Evolutionary conservation across 2,329 filamentous ascomycete species (phyloP).

Genomic region (Claviceps sp.): DNA sequence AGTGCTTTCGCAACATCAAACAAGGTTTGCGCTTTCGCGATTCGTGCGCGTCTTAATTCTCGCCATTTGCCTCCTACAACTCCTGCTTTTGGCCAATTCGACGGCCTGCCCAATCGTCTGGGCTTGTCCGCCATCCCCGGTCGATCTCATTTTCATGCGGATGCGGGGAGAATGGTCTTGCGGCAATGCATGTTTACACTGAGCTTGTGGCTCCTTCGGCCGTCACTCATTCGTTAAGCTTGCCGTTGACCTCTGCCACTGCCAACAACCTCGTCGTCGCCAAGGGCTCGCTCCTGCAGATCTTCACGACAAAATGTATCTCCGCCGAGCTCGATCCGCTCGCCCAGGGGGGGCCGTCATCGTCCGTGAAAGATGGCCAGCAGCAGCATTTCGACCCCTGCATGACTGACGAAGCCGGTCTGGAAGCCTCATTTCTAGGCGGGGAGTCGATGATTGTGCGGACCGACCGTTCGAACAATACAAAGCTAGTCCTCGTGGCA

Average conservation of each 20-base stretch:
- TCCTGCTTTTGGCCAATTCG: not conserved
- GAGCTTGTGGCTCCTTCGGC: slow-evolving; percentile 90
- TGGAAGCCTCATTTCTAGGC: slow-evolving; percentile 53
- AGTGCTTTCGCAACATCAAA: not conserved
- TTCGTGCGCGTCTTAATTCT: not conserved
- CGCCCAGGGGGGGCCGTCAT: slow-evolving; percentile 19
- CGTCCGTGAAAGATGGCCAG: slow-evolving; percentile 24
- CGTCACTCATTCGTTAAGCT: slow-evolving; percentile 72
- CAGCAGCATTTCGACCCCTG: slow-evolving; percentile 37
- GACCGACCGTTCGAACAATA: slow-evolving; percentile 50
- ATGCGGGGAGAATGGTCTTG: slow-evolving; percentile 21
- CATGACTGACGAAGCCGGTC: slow-evolving; percentile 46
- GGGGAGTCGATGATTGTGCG: slow-evolving; percentile 47
- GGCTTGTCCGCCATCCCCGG: not conserved
- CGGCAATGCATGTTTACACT: slow-evolving; percentile 87
- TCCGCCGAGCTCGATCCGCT: slow-evolving; percentile 46
- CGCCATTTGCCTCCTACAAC: not conserved
- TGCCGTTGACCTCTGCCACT: slow-evolving; percentile 64
- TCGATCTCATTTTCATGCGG: slow-evolving; percentile 2
- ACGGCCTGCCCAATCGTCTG: not conserved
- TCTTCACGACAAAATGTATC: slow-evolving; percentile 63
- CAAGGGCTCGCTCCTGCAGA: slow-evolving; percentile 83
- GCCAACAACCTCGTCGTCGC: slow-evolving; percentile 80
- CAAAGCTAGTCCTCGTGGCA: slow-evolving; percentile 71
- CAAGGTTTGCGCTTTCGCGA: not conserved